Percentiles rank a stretch among this genome's conserved stretches.
Evolutionary conservation across 352 stramenopile species (phyloP).

Genomic region (Pythium folliculosum): DNA sequence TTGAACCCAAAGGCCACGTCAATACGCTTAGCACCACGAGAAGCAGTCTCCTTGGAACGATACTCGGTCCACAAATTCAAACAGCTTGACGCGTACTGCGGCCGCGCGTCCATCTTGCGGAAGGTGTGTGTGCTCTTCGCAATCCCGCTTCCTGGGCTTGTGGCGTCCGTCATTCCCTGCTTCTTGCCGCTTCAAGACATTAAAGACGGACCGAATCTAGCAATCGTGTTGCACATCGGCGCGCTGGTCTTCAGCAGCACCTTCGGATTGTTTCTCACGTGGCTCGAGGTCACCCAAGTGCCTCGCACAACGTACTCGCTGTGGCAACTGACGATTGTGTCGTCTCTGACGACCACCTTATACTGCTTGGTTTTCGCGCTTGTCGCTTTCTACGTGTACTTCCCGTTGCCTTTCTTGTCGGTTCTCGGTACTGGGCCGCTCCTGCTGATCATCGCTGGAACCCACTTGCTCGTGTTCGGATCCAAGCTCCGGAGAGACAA

Average conservation of each 20-base stretch:
- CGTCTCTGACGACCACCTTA: background rate
- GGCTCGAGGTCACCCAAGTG: constrained; percentile 14
- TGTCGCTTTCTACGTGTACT: background rate
- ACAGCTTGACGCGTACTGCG: constrained; percentile 14
- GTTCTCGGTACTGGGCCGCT: background rate
- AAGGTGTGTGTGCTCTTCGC: background rate
- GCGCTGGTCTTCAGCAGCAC: constrained; percentile 7
- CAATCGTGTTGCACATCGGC: background rate
- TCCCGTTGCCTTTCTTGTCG: constrained; percentile 14
- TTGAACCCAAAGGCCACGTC: too few species aligned
- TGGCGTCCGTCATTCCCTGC: constrained; percentile 7
- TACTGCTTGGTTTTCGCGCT: background rate
- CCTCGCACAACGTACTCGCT: constrained; percentile 17
- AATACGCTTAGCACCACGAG: background rate
- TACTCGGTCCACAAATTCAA: constrained; percentile 15
- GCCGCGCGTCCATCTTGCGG: background rate
- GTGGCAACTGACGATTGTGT: background rate
- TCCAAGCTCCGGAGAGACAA: constrained; percentile 9
- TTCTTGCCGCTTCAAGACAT: constrained; percentile 13
- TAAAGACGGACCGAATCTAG: constrained; percentile 6
- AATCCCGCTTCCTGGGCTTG: constrained; percentile 3
- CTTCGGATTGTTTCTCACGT: constrained; percentile 18
- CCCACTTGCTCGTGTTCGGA: constrained; percentile 11
- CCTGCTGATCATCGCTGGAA: background rate
- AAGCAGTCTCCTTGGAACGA: too few species aligned